Percentiles rank a stretch among this genome's conserved stretches.
Conservation (phyloP, 192 early-diverging fungal genomes). For the Coemansia sp. region DNA sequence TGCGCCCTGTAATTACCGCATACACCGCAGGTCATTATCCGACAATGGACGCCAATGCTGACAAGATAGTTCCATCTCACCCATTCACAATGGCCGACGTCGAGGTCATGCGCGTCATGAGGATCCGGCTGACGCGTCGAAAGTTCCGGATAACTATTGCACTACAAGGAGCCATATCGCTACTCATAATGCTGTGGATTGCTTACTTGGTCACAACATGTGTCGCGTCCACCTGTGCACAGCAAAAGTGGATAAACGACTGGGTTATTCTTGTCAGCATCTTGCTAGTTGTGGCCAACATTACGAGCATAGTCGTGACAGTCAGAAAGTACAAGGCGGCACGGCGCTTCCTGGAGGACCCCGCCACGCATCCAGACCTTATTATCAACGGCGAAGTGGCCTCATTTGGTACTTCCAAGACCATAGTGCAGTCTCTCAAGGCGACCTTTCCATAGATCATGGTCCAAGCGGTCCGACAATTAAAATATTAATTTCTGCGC, state of each 20-base stretch:
- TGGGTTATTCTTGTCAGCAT: conserved; percentile 52
- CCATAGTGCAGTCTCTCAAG: conserved; percentile 3
- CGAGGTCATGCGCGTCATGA: conserved; percentile 58
- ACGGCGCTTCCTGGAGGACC: conserved; percentile 47
- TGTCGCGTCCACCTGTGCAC: conserved; percentile 17
- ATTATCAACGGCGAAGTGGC: conserved; percentile 45
- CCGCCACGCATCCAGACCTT: conserved; percentile 46
- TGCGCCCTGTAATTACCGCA: background rate
- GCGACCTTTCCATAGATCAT: background rate
- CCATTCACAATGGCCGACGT: conserved; percentile 54
- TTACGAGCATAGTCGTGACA: conserved; percentile 42
- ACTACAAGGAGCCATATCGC: conserved; percentile 28
- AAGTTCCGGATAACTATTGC: conserved; percentile 44
- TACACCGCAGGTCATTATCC: background rate
- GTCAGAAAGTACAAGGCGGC: conserved; percentile 38
- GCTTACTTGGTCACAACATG: conserved; percentile 37
- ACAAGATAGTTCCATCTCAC: conserved; percentile 33
- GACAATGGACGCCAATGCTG: conserved; percentile 19
- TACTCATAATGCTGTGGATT: conserved; percentile 43
- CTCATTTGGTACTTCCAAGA: conserved; percentile 3
- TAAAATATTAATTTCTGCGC: background rate
- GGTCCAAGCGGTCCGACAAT: background rate
- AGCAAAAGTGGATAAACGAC: conserved; percentile 42
- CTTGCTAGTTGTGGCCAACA: conserved; percentile 34
- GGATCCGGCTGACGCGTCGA: conserved; percentile 46